Conservation (phyloP, 345 rosid genomes). For the Eucalyptus grandis region DNA sequence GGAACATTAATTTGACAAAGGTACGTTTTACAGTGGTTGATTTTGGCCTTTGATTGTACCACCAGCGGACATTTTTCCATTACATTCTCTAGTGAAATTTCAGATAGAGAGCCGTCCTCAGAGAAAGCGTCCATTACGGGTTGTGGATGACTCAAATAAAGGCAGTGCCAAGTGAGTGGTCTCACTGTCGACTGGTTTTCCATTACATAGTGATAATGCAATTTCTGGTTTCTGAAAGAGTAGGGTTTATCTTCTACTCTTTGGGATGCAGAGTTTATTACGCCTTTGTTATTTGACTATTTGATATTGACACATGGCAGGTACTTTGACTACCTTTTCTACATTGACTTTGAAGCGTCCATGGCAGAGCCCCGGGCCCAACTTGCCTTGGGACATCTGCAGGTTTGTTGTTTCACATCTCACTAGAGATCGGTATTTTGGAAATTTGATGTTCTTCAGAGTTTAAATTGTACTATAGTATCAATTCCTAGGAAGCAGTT, state of each 20-base stretch:
- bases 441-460: background rate
- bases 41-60: background rate
- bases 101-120: slow-evolving; percentile 96
- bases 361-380: slow-evolving; percentile 90
- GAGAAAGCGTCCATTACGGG: slow-evolving; percentile 55
- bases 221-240: background rate
- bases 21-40: slow-evolving; percentile 4
- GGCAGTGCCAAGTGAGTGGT: slow-evolving; percentile 68
- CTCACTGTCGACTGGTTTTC: background rate
- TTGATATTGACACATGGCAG: slow-evolving; percentile 14
- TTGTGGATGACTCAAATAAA: slow-evolving; percentile 72
- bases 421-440: background rate
- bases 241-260: background rate
- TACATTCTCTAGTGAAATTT: background rate
- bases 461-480: background rate
- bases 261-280: background rate
- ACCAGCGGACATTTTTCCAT: background rate
- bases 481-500: background rate
- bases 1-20: slow-evolving; percentile 83
- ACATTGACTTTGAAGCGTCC: slow-evolving; percentile 86
- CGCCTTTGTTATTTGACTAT: background rate
- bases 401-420: slow-evolving; percentile 27
- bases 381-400: slow-evolving; percentile 64
- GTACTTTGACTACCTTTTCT: slow-evolving; percentile 89
- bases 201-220: background rate